Percentiles rank a stretch among this genome's conserved stretches.
phyloP scores from a whole-genome alignment of 2,329 filamentous ascomycete genomes.

The Aspergillus ibericus region DNA sequence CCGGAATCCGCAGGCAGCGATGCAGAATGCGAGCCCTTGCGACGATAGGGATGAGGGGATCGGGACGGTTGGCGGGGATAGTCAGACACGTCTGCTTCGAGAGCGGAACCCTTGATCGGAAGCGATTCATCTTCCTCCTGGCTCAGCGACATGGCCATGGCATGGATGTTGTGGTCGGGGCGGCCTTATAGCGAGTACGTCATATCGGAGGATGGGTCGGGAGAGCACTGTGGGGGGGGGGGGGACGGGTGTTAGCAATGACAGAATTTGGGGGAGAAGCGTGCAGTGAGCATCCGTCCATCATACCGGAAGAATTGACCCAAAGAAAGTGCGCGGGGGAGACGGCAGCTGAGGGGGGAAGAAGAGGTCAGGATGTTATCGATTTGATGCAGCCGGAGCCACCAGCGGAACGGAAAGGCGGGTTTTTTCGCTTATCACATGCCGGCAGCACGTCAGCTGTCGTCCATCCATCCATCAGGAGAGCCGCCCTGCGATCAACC shows the following conservation, averaged over 20 bases:
- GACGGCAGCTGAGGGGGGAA: not conserved
- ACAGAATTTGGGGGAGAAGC: not conserved
- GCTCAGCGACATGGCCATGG: slow-evolving; percentile 34
- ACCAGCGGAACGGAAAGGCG: slow-evolving; percentile 15
- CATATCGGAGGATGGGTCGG: slow-evolving; percentile 26
- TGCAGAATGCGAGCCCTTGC: slow-evolving; percentile 57
- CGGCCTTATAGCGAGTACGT: slow-evolving; percentile 25
- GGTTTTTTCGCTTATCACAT: slow-evolving; percentile 24
- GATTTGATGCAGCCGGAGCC: slow-evolving; percentile 4
- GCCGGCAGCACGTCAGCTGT: slow-evolving; percentile 7
- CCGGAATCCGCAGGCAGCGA: slow-evolving; percentile 35
- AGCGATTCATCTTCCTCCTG: slow-evolving; percentile 30
- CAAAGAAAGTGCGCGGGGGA: not conserved
- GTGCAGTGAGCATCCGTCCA: not conserved
- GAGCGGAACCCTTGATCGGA: slow-evolving; percentile 21
- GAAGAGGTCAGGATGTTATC: slow-evolving; percentile 12
- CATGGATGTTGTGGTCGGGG: slow-evolving; percentile 22
- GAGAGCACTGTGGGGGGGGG: not conserved
- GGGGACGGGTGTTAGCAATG: not conserved
- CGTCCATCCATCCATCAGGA: slow-evolving; percentile 1
- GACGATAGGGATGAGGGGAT: slow-evolving; percentile 69
- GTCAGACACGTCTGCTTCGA: slow-evolving; percentile 21
- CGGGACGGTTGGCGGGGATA: slow-evolving; percentile 55
- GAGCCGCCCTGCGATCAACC: not conserved
- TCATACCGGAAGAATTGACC: slow-evolving; percentile 2